phyloP scores from a whole-genome alignment of 768 basidiomycete genomes.

The Hortiboletus campestris region DNA sequence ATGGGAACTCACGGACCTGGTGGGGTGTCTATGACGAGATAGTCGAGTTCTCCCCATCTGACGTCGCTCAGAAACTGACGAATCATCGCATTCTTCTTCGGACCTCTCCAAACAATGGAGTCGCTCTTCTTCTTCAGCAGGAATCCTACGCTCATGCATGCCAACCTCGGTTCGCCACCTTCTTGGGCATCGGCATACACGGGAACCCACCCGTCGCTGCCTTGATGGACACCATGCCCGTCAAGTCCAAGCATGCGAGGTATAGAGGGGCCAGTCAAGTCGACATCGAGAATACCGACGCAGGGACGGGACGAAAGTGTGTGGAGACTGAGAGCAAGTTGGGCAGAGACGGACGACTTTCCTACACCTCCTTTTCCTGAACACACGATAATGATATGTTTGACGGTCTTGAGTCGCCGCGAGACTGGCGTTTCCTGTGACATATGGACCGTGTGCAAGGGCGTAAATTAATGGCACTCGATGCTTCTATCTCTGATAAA shows the following conservation, averaged over 20 bases:
- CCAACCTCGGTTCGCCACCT: constrained; percentile 64
- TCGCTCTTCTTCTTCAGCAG: constrained; percentile 86
- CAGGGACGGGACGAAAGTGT: constrained; percentile 60
- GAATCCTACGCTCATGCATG: constrained; percentile 97
- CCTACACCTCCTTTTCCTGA: constrained; percentile 99
- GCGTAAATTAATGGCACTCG: too few species aligned
- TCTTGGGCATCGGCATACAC: constrained; percentile 76
- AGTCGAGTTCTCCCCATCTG: constrained; percentile 93
- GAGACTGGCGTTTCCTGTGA: constrained; percentile 57
- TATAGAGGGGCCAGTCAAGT: constrained; percentile 92
- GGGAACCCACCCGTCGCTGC: constrained; percentile 96
- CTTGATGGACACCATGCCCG: constrained; percentile 85
- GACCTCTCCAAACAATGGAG: constrained; percentile 96
- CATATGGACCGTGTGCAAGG: constrained; percentile 14
- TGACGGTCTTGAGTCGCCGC: constrained; percentile 68
- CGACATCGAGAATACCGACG: constrained; percentile 90
- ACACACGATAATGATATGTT: constrained; percentile 87
- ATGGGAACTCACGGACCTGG: constrained; percentile 62
- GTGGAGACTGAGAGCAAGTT: constrained; percentile 87
- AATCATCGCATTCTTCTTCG: constrained; percentile 99
- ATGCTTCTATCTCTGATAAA: too few species aligned
- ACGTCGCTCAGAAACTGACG: constrained; percentile 93
- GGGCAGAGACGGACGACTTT: constrained; percentile 93
- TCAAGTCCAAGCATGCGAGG: constrained; percentile 94
- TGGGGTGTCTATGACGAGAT: constrained; percentile 92